Base-by-base conservation (phyloP, 176 grass and related monocot genomes). In the Pontederia paniculata region DNA sequence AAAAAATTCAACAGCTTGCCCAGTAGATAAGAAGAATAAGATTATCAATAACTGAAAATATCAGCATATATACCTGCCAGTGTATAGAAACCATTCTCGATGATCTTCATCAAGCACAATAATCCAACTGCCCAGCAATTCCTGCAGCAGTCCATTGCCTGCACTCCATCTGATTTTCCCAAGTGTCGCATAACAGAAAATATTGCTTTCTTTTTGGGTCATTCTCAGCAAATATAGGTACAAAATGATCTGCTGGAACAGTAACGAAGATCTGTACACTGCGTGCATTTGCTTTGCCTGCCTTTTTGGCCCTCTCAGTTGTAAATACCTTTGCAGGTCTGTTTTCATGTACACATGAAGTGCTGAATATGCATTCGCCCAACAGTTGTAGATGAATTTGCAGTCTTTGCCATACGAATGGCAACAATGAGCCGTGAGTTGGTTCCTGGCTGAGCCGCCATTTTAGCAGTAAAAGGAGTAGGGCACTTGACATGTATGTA, bases 191-290 rank as follows among this genome's bases (percentile, higher is more conserved):
- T 8, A 97, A 85, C 56, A 72, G 15, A 53, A 97, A 73, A 59
- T 86, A 82, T 45, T 48, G 60, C 12, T 58, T 66, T 54, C 80
- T 81, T 54, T 28, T 89, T 6, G 91, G 91, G 17, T 97, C 86
- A 62, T 90, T 84, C 51, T 97, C 72, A 6, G 86, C 47, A 31
- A 73, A 73, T 54, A 97, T 97, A 43, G 91, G 91, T 17, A 85
- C 91, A 74, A 97, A 88, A 76, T 87, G 86, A 67, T 88, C 86
- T 10, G 86, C 77, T 15, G 86, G 48, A 28, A 97, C 76, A 4
- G 91, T 97, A 20, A 97, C 91, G 81, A 97, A 97, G 53, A 90
- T 97, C 50, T 97, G 86, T 2, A 86, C 91, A 65, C 91, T 97
- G 23, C 82, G 84, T 58, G 91, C 91, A 76, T 97, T 97, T 5